Evolutionary conservation across 441 rosid genomes (phyloP).

Genomic region (Euphorbia celastroides): DNA sequence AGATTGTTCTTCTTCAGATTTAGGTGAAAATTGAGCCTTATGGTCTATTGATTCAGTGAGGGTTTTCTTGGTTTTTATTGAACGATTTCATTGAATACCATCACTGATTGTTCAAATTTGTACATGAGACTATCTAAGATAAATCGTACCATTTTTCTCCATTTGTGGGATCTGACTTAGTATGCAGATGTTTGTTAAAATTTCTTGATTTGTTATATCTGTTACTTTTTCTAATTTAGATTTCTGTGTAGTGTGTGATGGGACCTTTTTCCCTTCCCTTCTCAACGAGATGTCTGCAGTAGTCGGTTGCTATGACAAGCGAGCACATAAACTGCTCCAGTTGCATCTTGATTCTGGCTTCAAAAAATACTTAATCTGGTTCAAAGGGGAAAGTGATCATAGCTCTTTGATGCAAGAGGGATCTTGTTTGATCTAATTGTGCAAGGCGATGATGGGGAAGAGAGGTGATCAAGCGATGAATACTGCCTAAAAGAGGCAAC

Average conservation of each 20-base stretch:
- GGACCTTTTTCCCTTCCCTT: constrained; percentile 85
- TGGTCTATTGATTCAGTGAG: background rate
- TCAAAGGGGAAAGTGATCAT: constrained; percentile 52
- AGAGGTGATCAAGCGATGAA: background rate
- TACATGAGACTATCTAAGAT: background rate
- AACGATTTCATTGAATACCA: background rate
- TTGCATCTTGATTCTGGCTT: constrained; percentile 76
- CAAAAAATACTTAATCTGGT: constrained; percentile 57
- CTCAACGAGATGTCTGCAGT: constrained; percentile 74
- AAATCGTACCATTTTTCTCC: background rate
- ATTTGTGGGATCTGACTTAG: background rate
- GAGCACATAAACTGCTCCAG: constrained; percentile 75
- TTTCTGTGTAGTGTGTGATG: constrained; percentile 60
- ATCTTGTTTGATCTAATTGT: no score
- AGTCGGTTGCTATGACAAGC: constrained; percentile 68
- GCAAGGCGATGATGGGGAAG: background rate
- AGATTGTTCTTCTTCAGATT: background rate
- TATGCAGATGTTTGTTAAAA: background rate
- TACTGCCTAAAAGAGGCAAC: background rate
- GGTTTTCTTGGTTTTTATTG: background rate
- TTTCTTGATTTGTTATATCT: no score
- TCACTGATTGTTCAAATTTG: background rate
- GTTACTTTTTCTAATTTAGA: background rate
- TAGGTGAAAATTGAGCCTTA: background rate
- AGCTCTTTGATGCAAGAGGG: constrained; percentile 64